Percentiles rank a stretch among this genome's conserved stretches.
Conservation (phyloP, 2,329 filamentous ascomycete species). For the Paraphoma sp. region DNA sequence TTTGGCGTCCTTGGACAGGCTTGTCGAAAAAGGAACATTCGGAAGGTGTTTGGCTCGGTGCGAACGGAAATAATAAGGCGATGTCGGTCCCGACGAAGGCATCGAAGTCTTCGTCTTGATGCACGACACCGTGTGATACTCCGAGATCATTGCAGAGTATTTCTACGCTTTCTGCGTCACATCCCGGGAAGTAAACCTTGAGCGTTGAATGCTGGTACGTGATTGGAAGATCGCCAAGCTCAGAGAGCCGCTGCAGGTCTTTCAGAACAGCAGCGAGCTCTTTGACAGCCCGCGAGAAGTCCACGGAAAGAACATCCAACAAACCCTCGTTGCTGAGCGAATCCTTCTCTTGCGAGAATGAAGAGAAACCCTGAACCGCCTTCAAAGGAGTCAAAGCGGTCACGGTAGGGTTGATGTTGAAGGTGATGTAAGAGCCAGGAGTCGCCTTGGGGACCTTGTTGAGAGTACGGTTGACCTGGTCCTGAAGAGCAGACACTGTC, state of each 20-base stretch:
- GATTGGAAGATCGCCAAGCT: conserved; percentile 83
- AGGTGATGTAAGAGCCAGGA: conserved; percentile 87
- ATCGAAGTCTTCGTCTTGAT: conserved; percentile 81
- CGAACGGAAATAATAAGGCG: conserved; percentile 85
- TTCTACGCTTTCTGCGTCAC: conserved; percentile 83
- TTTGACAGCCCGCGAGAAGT: conserved; percentile 86
- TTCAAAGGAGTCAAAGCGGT: conserved; percentile 81
- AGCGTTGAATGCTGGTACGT: conserved; percentile 72
- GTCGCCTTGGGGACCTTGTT: conserved; percentile 61
- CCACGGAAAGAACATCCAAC: conserved; percentile 81
- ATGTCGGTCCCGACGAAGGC: conserved; percentile 70
- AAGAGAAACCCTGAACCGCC: conserved; percentile 61
- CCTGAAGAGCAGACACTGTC: conserved; percentile 74
- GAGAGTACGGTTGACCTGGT: conserved; percentile 74
- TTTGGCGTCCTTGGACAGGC: conserved; percentile 44
- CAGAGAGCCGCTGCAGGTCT: conserved; percentile 79
- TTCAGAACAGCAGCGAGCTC: conserved; percentile 80
- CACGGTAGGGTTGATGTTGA: conserved; percentile 85
- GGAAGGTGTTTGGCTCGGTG: conserved; percentile 64
- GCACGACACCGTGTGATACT: conserved; percentile 78
- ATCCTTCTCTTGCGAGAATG: conserved; percentile 50
- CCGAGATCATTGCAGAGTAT: conserved; percentile 84
- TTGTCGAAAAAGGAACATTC: conserved; percentile 56
- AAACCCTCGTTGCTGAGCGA: conserved; percentile 84
- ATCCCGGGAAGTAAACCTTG: conserved; percentile 88